Evolutionary conservation across 495 filamentous ascomycete genomes (phyloP).

Genomic region (Penicillium taxi): DNA sequence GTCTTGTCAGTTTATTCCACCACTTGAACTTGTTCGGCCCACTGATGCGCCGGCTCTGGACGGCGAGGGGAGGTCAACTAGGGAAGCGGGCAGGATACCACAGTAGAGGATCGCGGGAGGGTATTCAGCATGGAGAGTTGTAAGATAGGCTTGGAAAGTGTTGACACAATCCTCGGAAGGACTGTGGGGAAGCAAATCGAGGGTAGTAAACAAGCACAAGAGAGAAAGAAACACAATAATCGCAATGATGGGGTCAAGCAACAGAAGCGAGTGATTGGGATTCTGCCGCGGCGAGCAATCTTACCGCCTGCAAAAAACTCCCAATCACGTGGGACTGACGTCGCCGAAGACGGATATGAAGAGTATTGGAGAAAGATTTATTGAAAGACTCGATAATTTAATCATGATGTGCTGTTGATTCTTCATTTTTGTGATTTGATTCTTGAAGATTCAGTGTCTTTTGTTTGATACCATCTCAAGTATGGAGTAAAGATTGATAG

Average conservation of each 20-base stretch:
- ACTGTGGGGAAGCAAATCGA: slow-evolving; percentile 11
- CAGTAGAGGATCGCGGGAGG: slow-evolving; percentile 26
- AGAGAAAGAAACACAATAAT: slow-evolving; percentile 18
- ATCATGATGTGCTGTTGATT: too few species aligned
- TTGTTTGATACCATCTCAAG: too few species aligned
- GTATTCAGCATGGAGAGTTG: slow-evolving; percentile 27
- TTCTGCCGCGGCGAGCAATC: slow-evolving; percentile 22
- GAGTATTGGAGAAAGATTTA: too few species aligned
- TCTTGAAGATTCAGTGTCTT: too few species aligned
- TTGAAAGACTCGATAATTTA: too few species aligned
- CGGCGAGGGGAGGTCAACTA: slow-evolving; percentile 29
- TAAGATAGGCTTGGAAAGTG: slow-evolving; percentile 5
- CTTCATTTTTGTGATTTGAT: background rate
- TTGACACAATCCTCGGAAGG: slow-evolving; percentile 7
- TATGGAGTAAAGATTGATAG: too few species aligned
- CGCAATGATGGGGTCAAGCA: slow-evolving; percentile 23
- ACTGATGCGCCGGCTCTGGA: slow-evolving; percentile 17
- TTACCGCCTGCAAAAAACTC: slow-evolving; percentile 30
- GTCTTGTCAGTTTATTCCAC: slow-evolving; percentile 10
- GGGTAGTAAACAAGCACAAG: slow-evolving; percentile 12
- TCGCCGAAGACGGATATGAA: slow-evolving; percentile 14
- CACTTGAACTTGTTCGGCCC: slow-evolving; percentile 9
- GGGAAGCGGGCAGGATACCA: slow-evolving; percentile 34
- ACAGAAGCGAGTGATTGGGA: slow-evolving; percentile 26
- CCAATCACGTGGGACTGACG: slow-evolving; percentile 21